These are phyloP conservation scores for Calocybe cyanea DNA, from an alignment of 768 basidiomycete species.

Conservation along the genomic window DNA sequence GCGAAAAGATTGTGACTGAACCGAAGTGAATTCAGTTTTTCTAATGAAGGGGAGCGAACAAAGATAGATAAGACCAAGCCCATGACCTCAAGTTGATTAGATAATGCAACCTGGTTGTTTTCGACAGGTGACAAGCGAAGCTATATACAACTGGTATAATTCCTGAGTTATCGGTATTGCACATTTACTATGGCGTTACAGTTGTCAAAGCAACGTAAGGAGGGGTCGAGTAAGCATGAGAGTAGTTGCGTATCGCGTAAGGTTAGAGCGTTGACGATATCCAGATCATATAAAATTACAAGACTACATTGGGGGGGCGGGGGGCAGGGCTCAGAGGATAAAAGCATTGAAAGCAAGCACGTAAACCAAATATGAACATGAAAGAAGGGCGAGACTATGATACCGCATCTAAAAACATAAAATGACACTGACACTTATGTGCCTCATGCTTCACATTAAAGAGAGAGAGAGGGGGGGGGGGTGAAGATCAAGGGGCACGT, in stretches of 20 bases:
- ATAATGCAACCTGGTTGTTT: no score
- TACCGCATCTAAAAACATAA: no score
- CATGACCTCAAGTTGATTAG: no score
- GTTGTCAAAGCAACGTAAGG: background rate
- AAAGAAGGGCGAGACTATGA: background rate
- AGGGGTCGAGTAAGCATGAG: background rate
- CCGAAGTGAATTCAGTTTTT: no score
- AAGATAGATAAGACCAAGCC: no score
- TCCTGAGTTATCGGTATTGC: constrained; percentile 14
- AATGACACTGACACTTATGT: no score
- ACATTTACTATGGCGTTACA: constrained; percentile 4
- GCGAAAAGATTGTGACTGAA: no score
- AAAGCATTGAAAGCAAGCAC: background rate
- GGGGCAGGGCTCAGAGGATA: no score
- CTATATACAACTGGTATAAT: constrained; percentile 1
- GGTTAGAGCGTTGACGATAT: background rate
- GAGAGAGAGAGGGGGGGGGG: no score
- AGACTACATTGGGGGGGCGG: background rate
- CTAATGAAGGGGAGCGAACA: background rate
- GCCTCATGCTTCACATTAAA: no score
- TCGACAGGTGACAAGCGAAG: no score
- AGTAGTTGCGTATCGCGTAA: background rate
- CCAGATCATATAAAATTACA: background rate
- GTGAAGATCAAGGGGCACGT: no score
- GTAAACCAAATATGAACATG: background rate